Percentiles rank a stretch among this genome's conserved stretches.
phyloP scores from a whole-genome alignment of 1,284 basidiomycete species.

The Pisolithus thermaeus region DNA sequence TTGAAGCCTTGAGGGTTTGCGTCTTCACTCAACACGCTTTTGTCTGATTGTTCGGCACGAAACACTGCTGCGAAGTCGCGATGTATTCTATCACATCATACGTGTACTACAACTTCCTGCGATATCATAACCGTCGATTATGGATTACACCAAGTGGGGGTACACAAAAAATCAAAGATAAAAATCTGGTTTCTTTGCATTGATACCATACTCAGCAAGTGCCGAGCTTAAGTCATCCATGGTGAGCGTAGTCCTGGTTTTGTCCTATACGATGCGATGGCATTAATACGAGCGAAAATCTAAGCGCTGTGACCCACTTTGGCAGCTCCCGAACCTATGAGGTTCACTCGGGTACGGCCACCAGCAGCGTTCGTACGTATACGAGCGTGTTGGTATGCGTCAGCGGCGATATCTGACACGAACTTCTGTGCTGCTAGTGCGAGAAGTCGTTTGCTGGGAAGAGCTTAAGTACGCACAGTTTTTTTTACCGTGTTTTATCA shows the following conservation, averaged over 20 bases:
- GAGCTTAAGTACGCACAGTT: conserved; percentile 1
- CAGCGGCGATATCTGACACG: conserved; percentile 93
- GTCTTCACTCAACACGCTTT: not conserved
- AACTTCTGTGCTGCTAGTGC: conserved; percentile 98
- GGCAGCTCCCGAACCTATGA: conserved; percentile 49
- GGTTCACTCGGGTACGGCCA: conserved; percentile 55
- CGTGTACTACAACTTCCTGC: no score
- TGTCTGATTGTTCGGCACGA: not conserved
- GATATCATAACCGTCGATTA: not conserved
- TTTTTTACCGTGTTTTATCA: not conserved
- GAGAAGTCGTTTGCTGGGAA: conserved; percentile 79
- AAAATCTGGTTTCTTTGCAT: conserved; percentile 88
- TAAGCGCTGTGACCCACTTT: conserved; percentile 42
- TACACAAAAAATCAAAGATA: conserved; percentile 49
- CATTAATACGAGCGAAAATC: not conserved
- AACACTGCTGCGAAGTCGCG: not conserved
- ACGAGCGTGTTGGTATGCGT: conserved; percentile 97
- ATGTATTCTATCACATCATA: not conserved
- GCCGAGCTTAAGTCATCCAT: conserved; percentile 97
- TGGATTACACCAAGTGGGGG: not conserved
- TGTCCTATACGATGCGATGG: conserved; percentile 51
- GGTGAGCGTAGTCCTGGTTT: conserved; percentile 92
- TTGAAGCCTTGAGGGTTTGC: not conserved
- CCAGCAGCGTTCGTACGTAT: conserved; percentile 80
- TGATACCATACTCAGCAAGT: conserved; percentile 92